Percentiles rank a stretch among this genome's conserved stretches.
Evolutionary conservation across 768 basidiomycete species (phyloP).

Genomic region (Aureoboletus auriporus): DNA sequence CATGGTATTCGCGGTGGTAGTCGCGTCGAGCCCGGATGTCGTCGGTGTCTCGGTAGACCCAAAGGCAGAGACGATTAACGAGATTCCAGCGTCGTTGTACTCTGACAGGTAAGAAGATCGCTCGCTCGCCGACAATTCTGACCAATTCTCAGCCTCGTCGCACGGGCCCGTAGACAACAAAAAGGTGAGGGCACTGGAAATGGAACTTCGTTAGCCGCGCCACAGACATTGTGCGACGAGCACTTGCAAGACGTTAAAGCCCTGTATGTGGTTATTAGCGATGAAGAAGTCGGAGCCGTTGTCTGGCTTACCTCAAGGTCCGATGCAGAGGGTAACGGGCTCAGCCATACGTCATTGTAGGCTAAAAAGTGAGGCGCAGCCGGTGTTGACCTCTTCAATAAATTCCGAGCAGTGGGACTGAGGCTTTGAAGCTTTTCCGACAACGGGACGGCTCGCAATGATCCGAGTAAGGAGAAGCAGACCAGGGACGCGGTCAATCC

Average conservation of each 20-base stretch:
- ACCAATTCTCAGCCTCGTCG: slow-evolving; percentile 47
- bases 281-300: background rate
- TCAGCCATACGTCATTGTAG: slow-evolving; percentile 40
- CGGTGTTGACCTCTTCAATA: slow-evolving; percentile 25
- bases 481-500: slow-evolving; percentile 1
- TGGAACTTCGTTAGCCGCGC: background rate
- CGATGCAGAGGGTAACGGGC: slow-evolving; percentile 41
- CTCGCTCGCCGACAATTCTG: slow-evolving; percentile 31
- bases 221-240: background rate
- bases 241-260: slow-evolving; percentile 33
- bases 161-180: slow-evolving; percentile 36
- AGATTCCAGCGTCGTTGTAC: slow-evolving; percentile 52
- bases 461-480: slow-evolving; percentile 8
- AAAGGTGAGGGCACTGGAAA: slow-evolving; percentile 38
- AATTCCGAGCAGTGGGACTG: slow-evolving; percentile 17
- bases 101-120: slow-evolving; percentile 41
- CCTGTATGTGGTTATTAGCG: slow-evolving; percentile 13
- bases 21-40: slow-evolving; percentile 36
- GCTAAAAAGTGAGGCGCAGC: slow-evolving; percentile 47
- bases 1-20: slow-evolving; percentile 38
- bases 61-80: slow-evolving; percentile 53
- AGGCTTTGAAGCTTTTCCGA: slow-evolving; percentile 20
- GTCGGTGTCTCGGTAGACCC: slow-evolving; percentile 43
- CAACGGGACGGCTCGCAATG: slow-evolving; percentile 14
- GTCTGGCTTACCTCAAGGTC: slow-evolving; percentile 35